Conservation (phyloP, 2,329 filamentous ascomycete genomes). For the Cadophora sp. region DNA sequence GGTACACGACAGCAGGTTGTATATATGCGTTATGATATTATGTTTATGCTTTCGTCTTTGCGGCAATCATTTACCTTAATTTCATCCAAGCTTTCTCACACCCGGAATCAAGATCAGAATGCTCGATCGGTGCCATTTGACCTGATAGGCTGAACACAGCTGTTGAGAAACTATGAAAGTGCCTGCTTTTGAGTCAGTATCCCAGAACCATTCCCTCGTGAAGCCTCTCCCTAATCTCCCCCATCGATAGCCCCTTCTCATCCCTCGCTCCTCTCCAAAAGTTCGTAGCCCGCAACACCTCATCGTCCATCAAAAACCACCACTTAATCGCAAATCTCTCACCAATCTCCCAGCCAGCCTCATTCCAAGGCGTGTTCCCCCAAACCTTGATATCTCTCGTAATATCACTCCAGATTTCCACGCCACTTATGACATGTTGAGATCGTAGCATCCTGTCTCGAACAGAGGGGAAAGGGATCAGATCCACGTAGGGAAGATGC, state of each 20-base stretch:
- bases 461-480: slow-evolving; percentile 45
- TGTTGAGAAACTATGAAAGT: no score
- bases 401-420: slow-evolving; percentile 32
- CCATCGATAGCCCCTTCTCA: slow-evolving; percentile 31
- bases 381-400: slow-evolving; percentile 40
- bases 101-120: no score
- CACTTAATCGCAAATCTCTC: slow-evolving; percentile 39
- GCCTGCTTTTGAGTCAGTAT: neutral
- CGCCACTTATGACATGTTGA: slow-evolving; percentile 19
- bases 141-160: no score
- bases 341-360: slow-evolving; percentile 41
- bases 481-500: slow-evolving; percentile 47
- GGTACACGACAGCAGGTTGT: neutral
- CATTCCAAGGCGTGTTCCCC: slow-evolving; percentile 42
- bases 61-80: neutral
- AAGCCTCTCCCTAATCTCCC: neutral
- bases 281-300: slow-evolving; percentile 41
- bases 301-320: slow-evolving; percentile 42
- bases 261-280: slow-evolving; percentile 40
- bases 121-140: no score
- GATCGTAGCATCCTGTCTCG: slow-evolving; percentile 37
- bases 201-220: neutral
- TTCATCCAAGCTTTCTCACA: neutral
- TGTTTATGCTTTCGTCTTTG: neutral
- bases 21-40: neutral